Evolutionary conservation across 495 filamentous ascomycete species (phyloP).

Genomic region (Daldinia concentrica): DNA sequence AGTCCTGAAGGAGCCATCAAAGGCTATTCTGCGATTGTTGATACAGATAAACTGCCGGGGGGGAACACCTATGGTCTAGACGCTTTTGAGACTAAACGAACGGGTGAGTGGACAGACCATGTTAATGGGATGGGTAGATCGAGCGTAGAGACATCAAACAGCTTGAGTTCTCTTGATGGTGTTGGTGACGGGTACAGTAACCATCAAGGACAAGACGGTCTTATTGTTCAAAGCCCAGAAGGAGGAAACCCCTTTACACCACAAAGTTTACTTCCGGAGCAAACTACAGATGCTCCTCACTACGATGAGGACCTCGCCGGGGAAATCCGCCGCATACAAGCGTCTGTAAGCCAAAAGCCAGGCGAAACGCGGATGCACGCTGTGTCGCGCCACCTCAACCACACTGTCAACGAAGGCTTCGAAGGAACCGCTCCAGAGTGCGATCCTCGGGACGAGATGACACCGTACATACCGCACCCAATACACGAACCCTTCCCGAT

Average conservation of each 20-base stretch:
- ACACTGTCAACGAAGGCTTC: conserved; percentile 63
- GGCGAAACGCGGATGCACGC: conserved; percentile 64
- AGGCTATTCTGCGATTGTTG: conserved; percentile 40
- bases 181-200: not conserved
- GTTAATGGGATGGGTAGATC: not conserved
- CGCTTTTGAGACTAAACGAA: not conserved
- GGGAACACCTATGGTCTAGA: conserved; percentile 36
- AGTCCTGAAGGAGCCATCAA: conserved; percentile 41
- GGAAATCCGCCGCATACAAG: conserved; percentile 69
- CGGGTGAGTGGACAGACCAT: not conserved
- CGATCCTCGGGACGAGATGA: conserved; percentile 63
- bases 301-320: conserved; percentile 68
- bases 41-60: conserved; percentile 37
- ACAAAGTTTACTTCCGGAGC: conserved; percentile 55
- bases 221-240: not conserved
- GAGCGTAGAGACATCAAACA: not conserved
- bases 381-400: conserved; percentile 71
- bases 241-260: not conserved
- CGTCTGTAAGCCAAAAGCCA: conserved; percentile 55
- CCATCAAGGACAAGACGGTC: not conserved
- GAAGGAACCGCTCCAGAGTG: conserved; percentile 63
- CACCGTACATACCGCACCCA: conserved; percentile 67
- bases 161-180: not conserved
- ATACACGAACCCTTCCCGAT: conserved; percentile 70
- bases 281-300: conserved; percentile 65